Conservation (phyloP, 352 stramenopile genomes). For the Globisporangium uncinulatum region DNA sequence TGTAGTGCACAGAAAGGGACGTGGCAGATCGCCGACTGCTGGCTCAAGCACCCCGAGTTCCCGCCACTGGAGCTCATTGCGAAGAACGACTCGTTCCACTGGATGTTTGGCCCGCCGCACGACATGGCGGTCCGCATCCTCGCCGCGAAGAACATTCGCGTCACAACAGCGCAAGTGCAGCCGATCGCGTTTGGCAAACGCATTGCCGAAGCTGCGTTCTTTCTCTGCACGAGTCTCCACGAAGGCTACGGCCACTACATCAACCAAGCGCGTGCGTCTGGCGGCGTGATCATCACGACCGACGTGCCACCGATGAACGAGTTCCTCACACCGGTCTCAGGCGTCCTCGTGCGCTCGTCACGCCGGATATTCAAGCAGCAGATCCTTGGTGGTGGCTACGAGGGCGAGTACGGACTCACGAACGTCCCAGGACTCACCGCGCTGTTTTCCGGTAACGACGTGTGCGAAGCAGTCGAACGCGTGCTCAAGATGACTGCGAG, state of each 20-base stretch:
- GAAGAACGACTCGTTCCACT: constrained; percentile 14
- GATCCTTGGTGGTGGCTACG: constrained; percentile 31
- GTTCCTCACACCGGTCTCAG: constrained; percentile 28
- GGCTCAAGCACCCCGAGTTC: constrained; percentile 33
- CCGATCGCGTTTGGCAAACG: constrained; percentile 26
- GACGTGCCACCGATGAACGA: constrained; percentile 59
- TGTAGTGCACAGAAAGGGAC: constrained; percentile 39
- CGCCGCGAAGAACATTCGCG: constrained; percentile 19
- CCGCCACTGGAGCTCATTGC: constrained; percentile 39
- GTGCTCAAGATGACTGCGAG: constrained; percentile 21
- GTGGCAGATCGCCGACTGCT: constrained; percentile 41
- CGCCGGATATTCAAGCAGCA: constrained; percentile 14
- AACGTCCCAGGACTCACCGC: constrained; percentile 37
- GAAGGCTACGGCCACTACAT: constrained; percentile 66
- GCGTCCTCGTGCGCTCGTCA: constrained; percentile 28
- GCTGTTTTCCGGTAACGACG: constrained; percentile 20
- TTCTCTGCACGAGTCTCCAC: constrained; percentile 46
- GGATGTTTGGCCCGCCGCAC: constrained; percentile 15
- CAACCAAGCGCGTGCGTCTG: constrained; percentile 46
- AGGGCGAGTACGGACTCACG: constrained; percentile 21
- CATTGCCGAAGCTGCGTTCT: constrained; percentile 32
- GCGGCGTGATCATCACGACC: constrained; percentile 44
- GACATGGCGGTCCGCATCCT: constrained; percentile 10
- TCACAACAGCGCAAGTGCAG: background rate
- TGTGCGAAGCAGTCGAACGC: constrained; percentile 35